A percentile compares a stretch with the other conserved stretches of the same genome.
phyloP scores from a whole-genome alignment of 768 basidiomycete species.

The Mrakia gelida region DNA sequence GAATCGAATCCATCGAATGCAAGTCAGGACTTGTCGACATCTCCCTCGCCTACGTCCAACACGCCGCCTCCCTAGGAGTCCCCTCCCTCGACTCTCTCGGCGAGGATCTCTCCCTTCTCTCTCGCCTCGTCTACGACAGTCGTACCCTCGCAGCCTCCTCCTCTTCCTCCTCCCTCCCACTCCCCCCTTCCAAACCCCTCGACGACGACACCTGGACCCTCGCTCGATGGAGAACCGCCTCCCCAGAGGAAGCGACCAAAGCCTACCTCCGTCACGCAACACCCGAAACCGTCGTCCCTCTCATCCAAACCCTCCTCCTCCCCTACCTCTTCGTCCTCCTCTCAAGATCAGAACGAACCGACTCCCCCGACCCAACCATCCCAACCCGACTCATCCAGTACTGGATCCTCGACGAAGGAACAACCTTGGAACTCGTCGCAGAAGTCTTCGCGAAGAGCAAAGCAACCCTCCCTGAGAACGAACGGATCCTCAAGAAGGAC shows the following conservation, averaged over 20 bases:
- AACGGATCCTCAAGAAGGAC: slow-evolving; percentile 73
- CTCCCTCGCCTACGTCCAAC: slow-evolving; percentile 74
- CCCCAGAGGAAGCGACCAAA: slow-evolving; percentile 59
- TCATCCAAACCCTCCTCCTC: slow-evolving; percentile 72
- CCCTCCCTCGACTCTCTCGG: slow-evolving; percentile 76
- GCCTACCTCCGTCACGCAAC: slow-evolving; percentile 75
- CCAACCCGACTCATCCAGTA: slow-evolving; percentile 50
- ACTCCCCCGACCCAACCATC: slow-evolving; percentile 63
- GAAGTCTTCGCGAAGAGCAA: slow-evolving; percentile 87
- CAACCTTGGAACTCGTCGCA: slow-evolving; percentile 63
- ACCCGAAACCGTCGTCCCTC: slow-evolving; percentile 58
- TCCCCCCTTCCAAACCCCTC: slow-evolving; percentile 48
- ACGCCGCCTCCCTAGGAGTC: slow-evolving; percentile 76
- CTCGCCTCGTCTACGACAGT: slow-evolving; percentile 76
- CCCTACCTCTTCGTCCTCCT: slow-evolving; percentile 93
- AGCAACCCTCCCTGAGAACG: slow-evolving; percentile 66
- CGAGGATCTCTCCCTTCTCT: slow-evolving; percentile 84
- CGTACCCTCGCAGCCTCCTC: slow-evolving; percentile 22
- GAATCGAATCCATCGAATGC: slow-evolving; percentile 60
- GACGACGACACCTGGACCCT: slow-evolving; percentile 68
- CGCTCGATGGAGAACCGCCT: slow-evolving; percentile 64
- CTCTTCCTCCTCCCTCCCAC: neutral
- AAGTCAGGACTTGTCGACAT: slow-evolving; percentile 71
- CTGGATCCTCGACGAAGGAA: slow-evolving; percentile 39
- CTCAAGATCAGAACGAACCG: slow-evolving; percentile 74